Conservation (phyloP, 768 basidiomycete genomes). For the Lentinula detonsa region DNA sequence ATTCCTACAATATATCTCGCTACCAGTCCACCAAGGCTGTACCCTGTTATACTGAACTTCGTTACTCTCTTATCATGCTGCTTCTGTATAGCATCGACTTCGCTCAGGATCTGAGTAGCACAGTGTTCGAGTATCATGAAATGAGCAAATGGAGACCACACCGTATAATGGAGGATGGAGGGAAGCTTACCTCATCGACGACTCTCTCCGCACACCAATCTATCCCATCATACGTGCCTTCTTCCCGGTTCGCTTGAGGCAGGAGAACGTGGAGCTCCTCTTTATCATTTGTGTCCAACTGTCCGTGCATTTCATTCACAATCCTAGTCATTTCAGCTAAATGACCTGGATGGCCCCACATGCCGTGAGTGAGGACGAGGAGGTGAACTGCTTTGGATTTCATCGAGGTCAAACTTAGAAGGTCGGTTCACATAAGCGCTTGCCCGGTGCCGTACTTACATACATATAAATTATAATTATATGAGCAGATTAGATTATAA, state of each 20-base stretch:
- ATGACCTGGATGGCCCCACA: slow-evolving; percentile 78
- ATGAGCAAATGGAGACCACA: neutral
- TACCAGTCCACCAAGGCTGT: slow-evolving; percentile 76
- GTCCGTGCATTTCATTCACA: slow-evolving; percentile 33
- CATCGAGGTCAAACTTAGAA: too few species aligned
- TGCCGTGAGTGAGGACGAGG: slow-evolving; percentile 53
- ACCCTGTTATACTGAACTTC: slow-evolving; percentile 71
- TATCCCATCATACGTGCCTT: slow-evolving; percentile 75
- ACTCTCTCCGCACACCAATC: slow-evolving; percentile 82
- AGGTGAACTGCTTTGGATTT: slow-evolving; percentile 23
- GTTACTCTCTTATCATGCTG: slow-evolving; percentile 49
- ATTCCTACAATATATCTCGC: slow-evolving; percentile 70
- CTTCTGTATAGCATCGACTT: slow-evolving; percentile 41
- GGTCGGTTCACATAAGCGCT: too few species aligned
- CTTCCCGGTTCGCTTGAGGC: slow-evolving; percentile 60
- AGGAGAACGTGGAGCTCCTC: slow-evolving; percentile 54
- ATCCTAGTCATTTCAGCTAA: slow-evolving; percentile 53
- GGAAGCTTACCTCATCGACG: slow-evolving; percentile 58
- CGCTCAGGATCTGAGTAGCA: neutral
- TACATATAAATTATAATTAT: too few species aligned
- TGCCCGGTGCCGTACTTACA: too few species aligned
- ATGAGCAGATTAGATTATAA: too few species aligned
- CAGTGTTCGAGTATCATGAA: too few species aligned
- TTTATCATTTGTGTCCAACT: slow-evolving; percentile 22
- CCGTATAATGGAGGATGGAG: neutral